Conservation (phyloP, 495 filamentous ascomycete genomes). For the Penicillium ochrochloron region DNA sequence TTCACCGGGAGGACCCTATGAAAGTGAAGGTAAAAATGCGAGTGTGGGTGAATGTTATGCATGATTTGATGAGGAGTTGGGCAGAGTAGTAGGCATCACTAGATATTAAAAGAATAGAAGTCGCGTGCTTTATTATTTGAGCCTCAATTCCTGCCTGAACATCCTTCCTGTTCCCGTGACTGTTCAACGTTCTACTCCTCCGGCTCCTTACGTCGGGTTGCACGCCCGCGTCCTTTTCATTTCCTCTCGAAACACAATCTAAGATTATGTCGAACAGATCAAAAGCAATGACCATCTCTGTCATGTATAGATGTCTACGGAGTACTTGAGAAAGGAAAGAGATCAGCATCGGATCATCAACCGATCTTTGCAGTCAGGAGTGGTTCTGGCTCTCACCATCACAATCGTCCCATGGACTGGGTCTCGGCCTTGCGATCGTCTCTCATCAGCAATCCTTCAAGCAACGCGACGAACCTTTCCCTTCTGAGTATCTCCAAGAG, state of each 20-base stretch:
- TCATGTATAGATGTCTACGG: background rate
- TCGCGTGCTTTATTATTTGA: background rate
- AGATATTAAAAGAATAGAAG: background rate
- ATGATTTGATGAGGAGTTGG: background rate
- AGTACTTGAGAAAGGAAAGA: background rate
- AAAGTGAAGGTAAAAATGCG: too few relatives aligned
- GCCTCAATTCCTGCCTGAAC: background rate
- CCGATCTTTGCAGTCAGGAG: background rate
- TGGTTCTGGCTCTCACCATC: background rate
- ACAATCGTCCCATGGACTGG: background rate
- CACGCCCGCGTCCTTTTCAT: conserved; percentile 1
- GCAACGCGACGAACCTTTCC: background rate
- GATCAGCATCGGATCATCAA: conserved; percentile 6
- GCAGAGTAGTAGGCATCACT: background rate
- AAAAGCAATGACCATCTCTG: background rate
- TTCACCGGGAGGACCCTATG: background rate
- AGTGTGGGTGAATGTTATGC: background rate
- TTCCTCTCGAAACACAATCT: background rate
- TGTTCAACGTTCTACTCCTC: conserved; percentile 1
- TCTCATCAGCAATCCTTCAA: conserved; percentile 11
- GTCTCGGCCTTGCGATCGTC: conserved; percentile 14
- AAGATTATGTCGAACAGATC: background rate
- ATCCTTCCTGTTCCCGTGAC: background rate
- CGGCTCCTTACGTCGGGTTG: conserved; percentile 1
- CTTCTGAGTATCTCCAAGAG: background rate